Percentiles rank a stretch among this genome's conserved stretches.
These are phyloP conservation scores for Lecanicillium sp. DNA, from an alignment of 2,329 filamentous ascomycete species.

Conservation along the genomic window DNA sequence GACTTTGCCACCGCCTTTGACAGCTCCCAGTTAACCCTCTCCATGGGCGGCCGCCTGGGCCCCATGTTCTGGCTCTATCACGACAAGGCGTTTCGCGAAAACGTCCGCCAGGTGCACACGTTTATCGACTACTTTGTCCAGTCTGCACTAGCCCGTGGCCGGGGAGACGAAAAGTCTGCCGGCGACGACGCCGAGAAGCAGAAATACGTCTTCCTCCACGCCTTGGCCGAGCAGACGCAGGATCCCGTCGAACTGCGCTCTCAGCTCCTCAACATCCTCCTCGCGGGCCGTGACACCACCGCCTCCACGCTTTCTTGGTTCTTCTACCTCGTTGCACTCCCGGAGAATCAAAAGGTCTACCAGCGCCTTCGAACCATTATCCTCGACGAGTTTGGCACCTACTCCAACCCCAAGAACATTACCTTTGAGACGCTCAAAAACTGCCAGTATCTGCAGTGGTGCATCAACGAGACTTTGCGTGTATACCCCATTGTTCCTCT, in stretches of 20 bases:
- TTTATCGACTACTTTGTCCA: conserved; percentile 63
- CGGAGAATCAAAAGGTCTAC: conserved; percentile 27
- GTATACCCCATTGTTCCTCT: conserved; percentile 16
- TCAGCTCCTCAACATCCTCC: conserved; percentile 28
- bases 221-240: conserved; percentile 23
- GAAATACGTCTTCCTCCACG: conserved; percentile 24
- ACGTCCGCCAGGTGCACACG: conserved; percentile 54
- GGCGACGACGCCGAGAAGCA: conserved; percentile 4
- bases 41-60: conserved; percentile 42
- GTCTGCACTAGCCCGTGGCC: conserved; percentile 33
- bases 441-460: conserved; percentile 14
- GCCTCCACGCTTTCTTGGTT: conserved; percentile 40
- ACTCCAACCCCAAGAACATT: conserved; percentile 17
- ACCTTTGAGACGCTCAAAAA: conserved; percentile 8
- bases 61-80: conserved; percentile 37
- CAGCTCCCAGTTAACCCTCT: conserved; percentile 31
- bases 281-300: conserved; percentile 48
- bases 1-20: conserved; percentile 25
- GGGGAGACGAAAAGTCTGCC: conserved; percentile 8
- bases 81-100: conserved; percentile 51
- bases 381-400: conserved; percentile 41
- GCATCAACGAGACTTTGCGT: conserved; percentile 15
- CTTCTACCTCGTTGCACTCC: conserved; percentile 32
- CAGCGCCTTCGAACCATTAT: conserved; percentile 32
- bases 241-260: conserved; percentile 18